Percentiles rank a stretch among this genome's conserved stretches.
Conservation (phyloP, 2,329 filamentous ascomycete species). For the Talaromyces atroroseus region DNA sequence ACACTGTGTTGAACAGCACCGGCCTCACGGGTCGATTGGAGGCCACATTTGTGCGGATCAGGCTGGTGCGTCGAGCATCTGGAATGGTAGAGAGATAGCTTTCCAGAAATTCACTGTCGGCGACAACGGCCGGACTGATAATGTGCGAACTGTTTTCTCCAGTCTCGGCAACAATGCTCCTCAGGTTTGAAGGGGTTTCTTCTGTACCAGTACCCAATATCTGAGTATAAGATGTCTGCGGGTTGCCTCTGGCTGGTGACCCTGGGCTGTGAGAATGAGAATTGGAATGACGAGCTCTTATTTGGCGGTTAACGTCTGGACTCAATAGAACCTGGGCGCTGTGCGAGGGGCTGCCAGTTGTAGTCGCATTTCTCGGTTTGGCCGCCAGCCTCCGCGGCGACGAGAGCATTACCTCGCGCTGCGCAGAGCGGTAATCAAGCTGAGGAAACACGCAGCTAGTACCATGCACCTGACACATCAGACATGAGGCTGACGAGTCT, state of each 20-base stretch:
- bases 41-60: constrained; percentile 21
- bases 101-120: constrained; percentile 50
- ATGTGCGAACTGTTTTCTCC: constrained; percentile 44
- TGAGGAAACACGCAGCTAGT: constrained; percentile 46
- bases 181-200: constrained; percentile 10
- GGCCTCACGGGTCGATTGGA: constrained; percentile 23
- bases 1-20: constrained; percentile 45
- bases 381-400: neutral
- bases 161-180: constrained; percentile 19
- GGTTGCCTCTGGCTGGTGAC: neutral
- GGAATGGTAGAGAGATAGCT: constrained; percentile 43
- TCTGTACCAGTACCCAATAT: constrained; percentile 9
- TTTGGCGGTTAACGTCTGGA: neutral
- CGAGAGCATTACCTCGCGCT: neutral
- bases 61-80: constrained; percentile 14
- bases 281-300: neutral
- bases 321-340: neutral
- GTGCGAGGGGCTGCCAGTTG: neutral
- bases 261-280: neutral
- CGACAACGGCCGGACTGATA: constrained; percentile 48
- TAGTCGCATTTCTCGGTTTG: neutral
- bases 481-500: constrained; percentile 38
- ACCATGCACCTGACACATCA: constrained; percentile 48
- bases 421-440: constrained; percentile 6
- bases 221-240: neutral